Conservation (phyloP, 768 basidiomycete species). For the Agaricus subrufescens region DNA sequence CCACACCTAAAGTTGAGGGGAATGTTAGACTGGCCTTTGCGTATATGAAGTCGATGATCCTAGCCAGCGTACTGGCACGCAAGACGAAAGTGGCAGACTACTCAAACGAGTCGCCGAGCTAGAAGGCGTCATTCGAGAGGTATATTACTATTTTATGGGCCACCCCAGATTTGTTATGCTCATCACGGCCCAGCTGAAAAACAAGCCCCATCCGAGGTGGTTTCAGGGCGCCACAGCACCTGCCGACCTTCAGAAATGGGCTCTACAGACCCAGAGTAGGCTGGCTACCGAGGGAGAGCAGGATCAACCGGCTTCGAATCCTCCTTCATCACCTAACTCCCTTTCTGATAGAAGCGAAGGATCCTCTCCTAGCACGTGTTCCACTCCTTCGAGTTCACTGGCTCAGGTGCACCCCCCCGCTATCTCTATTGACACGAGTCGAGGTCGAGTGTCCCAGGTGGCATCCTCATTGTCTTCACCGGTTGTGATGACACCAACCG, state of each 20-base stretch:
- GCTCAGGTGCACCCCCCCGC: constrained; percentile 16
- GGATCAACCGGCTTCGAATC: constrained; percentile 17
- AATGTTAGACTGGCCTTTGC: constrained; percentile 68
- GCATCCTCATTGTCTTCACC: constrained; percentile 31
- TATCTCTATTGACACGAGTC: constrained; percentile 18
- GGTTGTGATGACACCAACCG: constrained; percentile 40
- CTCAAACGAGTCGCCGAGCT: constrained; percentile 76
- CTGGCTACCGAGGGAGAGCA: constrained; percentile 14
- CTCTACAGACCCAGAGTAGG: constrained; percentile 15
- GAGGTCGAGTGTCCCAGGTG: constrained; percentile 24
- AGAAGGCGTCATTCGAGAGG: constrained; percentile 81
- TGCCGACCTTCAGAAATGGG: constrained; percentile 23
- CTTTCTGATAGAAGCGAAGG: constrained; percentile 25
- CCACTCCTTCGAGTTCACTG: constrained; percentile 13
- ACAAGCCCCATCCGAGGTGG: constrained; percentile 71
- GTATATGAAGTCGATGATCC: constrained; percentile 84
- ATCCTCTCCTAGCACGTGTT: constrained; percentile 9
- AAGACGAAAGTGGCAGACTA: constrained; percentile 62
- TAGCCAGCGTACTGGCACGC: constrained; percentile 44
- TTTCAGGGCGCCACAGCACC: constrained; percentile 36
- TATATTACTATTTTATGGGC: constrained; percentile 25
- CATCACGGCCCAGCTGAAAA: constrained; percentile 47
- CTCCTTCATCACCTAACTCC: constrained; percentile 25
- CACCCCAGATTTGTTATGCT: constrained; percentile 26
- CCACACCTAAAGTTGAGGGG: not conserved